Percentiles rank a stretch among this genome's conserved stretches.
These are phyloP conservation scores for Cetraspora pellucida DNA, from an alignment of 192 early-diverging fungal genomes.

Conservation along the genomic window DNA sequence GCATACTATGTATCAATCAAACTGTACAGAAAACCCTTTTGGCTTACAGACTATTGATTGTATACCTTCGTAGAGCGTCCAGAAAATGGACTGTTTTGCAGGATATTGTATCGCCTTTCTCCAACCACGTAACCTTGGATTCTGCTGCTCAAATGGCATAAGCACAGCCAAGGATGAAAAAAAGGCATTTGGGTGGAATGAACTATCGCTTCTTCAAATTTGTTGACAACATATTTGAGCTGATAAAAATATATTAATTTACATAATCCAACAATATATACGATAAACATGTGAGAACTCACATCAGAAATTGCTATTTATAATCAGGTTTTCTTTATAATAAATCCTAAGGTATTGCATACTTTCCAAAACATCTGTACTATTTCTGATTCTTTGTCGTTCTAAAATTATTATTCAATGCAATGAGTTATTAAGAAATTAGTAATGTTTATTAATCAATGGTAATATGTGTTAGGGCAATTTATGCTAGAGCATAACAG, in stretches of 20 bases:
- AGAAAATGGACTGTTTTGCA: background rate
- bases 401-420: background rate
- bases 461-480: too few relatives aligned
- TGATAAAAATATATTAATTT: constrained; percentile 16
- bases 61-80: too few relatives aligned
- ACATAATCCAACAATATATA: constrained; percentile 26
- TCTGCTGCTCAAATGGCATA: too few relatives aligned
- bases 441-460: too few relatives aligned
- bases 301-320: constrained; percentile 16
- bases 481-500: too few relatives aligned
- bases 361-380: constrained; percentile 5
- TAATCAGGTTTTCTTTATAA: background rate
- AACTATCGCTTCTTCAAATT: constrained; percentile 20
- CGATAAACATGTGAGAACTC: constrained; percentile 4
- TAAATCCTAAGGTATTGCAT: background rate
- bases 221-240: constrained; percentile 18
- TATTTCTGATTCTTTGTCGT: background rate
- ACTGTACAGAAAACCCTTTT: too few relatives aligned
- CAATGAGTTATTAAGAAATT: background rate
- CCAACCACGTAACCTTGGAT: too few relatives aligned
- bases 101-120: constrained; percentile 9
- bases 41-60: too few relatives aligned
- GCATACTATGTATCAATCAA: too few relatives aligned
- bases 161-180: too few relatives aligned
- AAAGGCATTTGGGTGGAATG: too few relatives aligned